A percentile compares a stretch with the other conserved stretches of the same genome.
Evolutionary conservation across 805 yeast genomes (phyloP).

Genomic region (Suhomyces xylopsoci): DNA sequence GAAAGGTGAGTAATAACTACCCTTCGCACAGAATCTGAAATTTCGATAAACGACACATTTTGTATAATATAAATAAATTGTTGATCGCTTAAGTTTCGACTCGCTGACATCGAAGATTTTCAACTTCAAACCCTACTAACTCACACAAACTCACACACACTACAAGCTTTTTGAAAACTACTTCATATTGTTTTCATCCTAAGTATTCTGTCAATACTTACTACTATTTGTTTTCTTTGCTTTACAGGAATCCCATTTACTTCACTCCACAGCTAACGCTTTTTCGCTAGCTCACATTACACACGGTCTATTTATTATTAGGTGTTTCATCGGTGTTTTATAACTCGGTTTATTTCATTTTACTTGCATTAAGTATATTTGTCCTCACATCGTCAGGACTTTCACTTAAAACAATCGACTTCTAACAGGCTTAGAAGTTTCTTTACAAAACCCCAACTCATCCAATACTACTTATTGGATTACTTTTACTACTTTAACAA

Average conservation of each 20-base stretch:
- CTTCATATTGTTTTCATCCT: background rate
- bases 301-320: background rate
- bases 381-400: background rate
- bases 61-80: background rate
- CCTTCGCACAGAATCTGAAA: background rate
- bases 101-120: background rate
- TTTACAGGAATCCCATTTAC: background rate
- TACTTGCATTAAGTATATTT: background rate
- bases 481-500: background rate
- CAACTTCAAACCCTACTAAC: background rate
- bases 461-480: background rate
- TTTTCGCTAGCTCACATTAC: background rate
- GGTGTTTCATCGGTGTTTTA: background rate
- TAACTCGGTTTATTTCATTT: background rate
- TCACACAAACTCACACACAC: background rate
- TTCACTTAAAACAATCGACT: background rate
- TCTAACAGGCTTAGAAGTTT: background rate
- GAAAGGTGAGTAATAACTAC: conserved; percentile 1
- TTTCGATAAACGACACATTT: background rate
- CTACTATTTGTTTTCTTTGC: background rate
- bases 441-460: background rate
- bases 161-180: background rate
- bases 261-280: background rate
- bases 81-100: background rate
- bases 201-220: background rate